Base-by-base conservation (phyloP, 306 rosid species). In the Sesbania bispinosa region DNA sequence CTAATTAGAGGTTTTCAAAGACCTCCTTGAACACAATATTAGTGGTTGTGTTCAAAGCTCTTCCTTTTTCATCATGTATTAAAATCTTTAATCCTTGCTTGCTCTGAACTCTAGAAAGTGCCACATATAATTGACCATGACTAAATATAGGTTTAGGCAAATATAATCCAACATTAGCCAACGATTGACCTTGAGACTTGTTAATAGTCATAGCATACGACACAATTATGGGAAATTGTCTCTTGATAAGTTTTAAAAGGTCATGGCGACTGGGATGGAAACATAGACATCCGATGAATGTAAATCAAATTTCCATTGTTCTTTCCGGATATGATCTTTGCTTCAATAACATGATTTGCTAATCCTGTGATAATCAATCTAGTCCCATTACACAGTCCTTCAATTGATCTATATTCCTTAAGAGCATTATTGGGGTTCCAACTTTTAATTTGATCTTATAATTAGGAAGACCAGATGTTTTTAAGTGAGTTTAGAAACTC, bases 181-280 rank as follows among this genome's bases (percentile, higher is more conserved):
- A n/a, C n/a, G n/a, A n/a, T n/a, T n/a, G n/a, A n/a, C n/a, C n/a
- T n/a, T n/a, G n/a, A n/a, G n/a, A n/a, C 39, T 60, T 60, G 39
- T 60, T 60, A 2, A 60, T 60, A 9, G 46, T 60, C 66, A 60
- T 60, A 35, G 46, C 66, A 60, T 60, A 60, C 9, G 66, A 60
- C 6, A 60, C 47, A 20, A 35, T 60, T 60, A 60, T 16, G 35
- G 66, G 66, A 13, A 35, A 18, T 11, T 60, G 46, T 60, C 29
- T 60, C n/a, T 46, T 35, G 6, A 60, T 60, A 60, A 60, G 66
- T 26, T 60, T 60, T n/a, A n/a, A 60, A 60, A 18, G 66, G 66
- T 46, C 66, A 60, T 33, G 46, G 66, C 35, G 66, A 33, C 16
- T 60, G 16, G 5, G 15, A 8, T 26, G 2, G 7, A 33, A 16